Conservation (phyloP, 2,329 filamentous ascomycete species). For the Beauveria australis region DNA sequence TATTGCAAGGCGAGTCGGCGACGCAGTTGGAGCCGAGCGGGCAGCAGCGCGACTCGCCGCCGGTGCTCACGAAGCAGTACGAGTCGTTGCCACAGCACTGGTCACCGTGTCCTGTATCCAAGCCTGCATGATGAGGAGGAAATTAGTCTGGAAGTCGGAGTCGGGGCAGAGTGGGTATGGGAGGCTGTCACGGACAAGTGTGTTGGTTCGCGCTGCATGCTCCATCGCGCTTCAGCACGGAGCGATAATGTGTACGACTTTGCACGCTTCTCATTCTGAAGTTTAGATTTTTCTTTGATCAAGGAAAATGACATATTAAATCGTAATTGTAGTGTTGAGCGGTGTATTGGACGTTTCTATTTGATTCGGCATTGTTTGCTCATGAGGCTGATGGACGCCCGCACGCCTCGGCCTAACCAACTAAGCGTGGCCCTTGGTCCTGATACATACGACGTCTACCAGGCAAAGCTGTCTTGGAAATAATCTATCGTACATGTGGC, state of each 20-base stretch:
- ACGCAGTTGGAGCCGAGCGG: conserved; percentile 33
- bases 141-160: background rate
- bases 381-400: background rate
- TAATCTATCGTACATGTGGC: conserved; percentile 27
- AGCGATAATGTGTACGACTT: background rate
- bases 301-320: no score
- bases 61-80: conserved; percentile 37
- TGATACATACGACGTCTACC: conserved; percentile 20
- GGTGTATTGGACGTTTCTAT: background rate
- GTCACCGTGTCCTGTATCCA: conserved; percentile 30
- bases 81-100: conserved; percentile 35
- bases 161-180: background rate
- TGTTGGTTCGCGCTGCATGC: background rate
- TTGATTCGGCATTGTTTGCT: background rate
- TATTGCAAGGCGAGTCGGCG: conserved; percentile 27
- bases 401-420: background rate
- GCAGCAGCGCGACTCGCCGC: conserved; percentile 31
- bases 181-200: background rate
- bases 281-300: background rate
- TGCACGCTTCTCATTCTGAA: background rate
- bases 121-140: conserved; percentile 22
- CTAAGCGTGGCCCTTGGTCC: background rate
- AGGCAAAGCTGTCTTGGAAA: conserved; percentile 36
- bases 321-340: background rate
- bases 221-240: background rate